Percentiles rank a stretch among this genome's conserved stretches.
These are phyloP conservation scores for Pseudocercospora vitis DNA, from an alignment of 2,329 filamentous ascomycete genomes.

Conservation along the genomic window DNA sequence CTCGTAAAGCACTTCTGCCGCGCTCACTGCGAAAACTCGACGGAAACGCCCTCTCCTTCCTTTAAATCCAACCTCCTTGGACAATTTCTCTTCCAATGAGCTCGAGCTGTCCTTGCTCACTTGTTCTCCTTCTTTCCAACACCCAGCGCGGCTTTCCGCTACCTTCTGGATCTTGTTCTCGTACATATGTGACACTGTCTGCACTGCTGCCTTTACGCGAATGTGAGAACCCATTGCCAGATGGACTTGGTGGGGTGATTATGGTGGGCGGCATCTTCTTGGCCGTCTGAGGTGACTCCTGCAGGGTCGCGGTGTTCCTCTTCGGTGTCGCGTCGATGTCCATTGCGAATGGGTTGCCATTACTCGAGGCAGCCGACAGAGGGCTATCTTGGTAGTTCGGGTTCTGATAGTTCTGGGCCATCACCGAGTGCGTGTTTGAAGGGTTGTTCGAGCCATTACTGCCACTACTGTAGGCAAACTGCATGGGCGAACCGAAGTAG, in stretches of 20 bases:
- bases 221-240: constrained; percentile 18
- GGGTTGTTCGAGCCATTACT: constrained; percentile 26
- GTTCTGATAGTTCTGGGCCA: constrained; percentile 7
- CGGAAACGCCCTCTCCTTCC: background rate
- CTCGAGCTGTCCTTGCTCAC: constrained; percentile 64
- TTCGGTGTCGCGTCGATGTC: constrained; percentile 29
- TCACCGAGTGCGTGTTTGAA: constrained; percentile 11
- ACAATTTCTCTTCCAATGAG: constrained; percentile 66
- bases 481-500: constrained; percentile 30
- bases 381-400: constrained; percentile 24
- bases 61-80: constrained; percentile 51
- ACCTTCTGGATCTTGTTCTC: constrained; percentile 60
- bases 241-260: constrained; percentile 14
- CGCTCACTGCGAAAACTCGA: background rate
- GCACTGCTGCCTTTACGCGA: constrained; percentile 53
- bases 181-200: constrained; percentile 68
- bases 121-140: constrained; percentile 65
- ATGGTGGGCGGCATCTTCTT: constrained; percentile 21
- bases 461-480: constrained; percentile 28
- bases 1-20: background rate
- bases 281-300: constrained; percentile 22
- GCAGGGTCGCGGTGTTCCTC: constrained; percentile 11
- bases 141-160: constrained; percentile 64
- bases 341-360: constrained; percentile 20
- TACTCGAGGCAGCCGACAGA: constrained; percentile 19